Conservation (phyloP, 768 basidiomycete species). For the Boletus patriciae region DNA sequence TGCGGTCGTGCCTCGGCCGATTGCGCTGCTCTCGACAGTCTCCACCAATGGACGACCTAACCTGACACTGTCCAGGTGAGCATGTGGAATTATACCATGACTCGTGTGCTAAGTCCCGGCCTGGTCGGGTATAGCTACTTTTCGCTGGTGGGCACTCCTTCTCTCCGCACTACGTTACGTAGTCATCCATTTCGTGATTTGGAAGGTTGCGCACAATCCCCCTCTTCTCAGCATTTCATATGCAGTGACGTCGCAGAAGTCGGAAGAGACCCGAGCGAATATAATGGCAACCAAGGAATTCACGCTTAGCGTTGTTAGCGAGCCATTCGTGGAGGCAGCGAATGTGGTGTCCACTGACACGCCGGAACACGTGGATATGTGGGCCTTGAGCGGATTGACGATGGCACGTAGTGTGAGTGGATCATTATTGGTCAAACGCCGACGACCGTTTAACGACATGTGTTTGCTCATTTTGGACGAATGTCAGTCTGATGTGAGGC, state of each 20-base stretch:
- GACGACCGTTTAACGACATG: constrained; percentile 1
- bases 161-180: constrained; percentile 13
- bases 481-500: constrained; percentile 46
- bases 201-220: constrained; percentile 58
- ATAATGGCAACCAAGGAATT: constrained; percentile 66
- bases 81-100: constrained; percentile 10
- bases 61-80: constrained; percentile 66
- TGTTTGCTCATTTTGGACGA: constrained; percentile 14
- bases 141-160: constrained; percentile 47
- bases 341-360: constrained; percentile 57
- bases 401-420: constrained; percentile 50
- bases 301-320: constrained; percentile 70
- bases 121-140: constrained; percentile 47
- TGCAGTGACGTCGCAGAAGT: constrained; percentile 41
- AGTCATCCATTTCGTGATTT: constrained; percentile 5
- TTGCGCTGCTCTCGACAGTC: constrained; percentile 60
- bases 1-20: constrained; percentile 61
- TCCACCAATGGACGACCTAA: constrained; percentile 53
- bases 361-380: constrained; percentile 54
- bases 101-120: constrained; percentile 10
- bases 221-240: constrained; percentile 67
- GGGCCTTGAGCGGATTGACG: constrained; percentile 60
- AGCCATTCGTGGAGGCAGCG: constrained; percentile 58
- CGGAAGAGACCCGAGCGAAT: constrained; percentile 66
- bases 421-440: constrained; percentile 4